Base-by-base conservation (phyloP, 2,329 filamentous ascomycete genomes). In the Pyrenophora teres region DNA sequence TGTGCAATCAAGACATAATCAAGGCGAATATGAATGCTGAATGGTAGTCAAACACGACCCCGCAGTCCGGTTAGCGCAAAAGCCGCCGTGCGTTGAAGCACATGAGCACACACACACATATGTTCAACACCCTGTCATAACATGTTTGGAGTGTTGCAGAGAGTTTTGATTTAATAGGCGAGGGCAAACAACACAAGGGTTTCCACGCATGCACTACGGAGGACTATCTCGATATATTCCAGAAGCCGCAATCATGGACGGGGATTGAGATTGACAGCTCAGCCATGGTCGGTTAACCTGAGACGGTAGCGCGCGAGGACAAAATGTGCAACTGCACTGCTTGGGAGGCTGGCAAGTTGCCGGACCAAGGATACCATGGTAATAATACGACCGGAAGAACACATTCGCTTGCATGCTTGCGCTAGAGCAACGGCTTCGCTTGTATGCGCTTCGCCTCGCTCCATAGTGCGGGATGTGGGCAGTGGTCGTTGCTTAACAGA, bases 271-370 rank as follows among this genome's bases (percentile, higher is more conserved):
- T 52, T 52, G 38, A 37, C 25, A 25, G 30, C 16, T 39, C 30
- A 41, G 31, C 33, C 38, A 39, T 38, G 0, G 30, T 27, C 30
- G 35, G 36, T 62, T 51, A 58, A 65, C 39, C 42, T 67, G 62
- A 63, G 57, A 66, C 64, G 56, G 54, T 60, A 60, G 63, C 55
- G 59, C 16, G 43, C 41, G 25, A 27, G 8, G n/a, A 15, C 35
- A 47, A 44, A 35, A 37, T 37, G 21, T 8, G 30, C 15, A 23
- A 43, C 19, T 21, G 25, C 25, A 21, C 19, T 21, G 19, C 19
- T 13, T 30, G 27, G 2, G 27, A 30, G 27, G 27, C 27, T 30
- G 27, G 3, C 27, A 12, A 13, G 7, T 10, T 30, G 27, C 27
- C 27, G 1, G 4, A 3, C 35, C 35, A 37, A 37, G 16, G 19